Evolutionary conservation across 164 flowering plant species (phyloP), one percentile per base, ranked within the genome.

Genomic region (Aristolochia californica): DNA sequence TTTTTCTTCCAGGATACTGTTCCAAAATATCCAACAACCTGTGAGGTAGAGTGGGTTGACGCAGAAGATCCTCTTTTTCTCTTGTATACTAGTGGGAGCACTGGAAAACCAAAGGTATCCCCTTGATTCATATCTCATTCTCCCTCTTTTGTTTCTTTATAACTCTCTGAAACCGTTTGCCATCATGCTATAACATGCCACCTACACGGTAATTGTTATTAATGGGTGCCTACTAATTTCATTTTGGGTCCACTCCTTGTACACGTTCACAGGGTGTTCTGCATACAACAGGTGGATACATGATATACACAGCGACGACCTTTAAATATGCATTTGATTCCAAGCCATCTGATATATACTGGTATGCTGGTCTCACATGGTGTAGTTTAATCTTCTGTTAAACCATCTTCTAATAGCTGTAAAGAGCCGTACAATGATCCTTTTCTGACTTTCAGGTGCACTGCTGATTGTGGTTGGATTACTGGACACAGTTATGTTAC

Each of bases 401-500:
- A n/a, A 34, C 40, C 40, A 34, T 3, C 80, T n/a, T 70, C 95
- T 20, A 97, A 93, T 65, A 65, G 87, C 56, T 93, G 87, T 75
- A 89, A 97, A 97, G 90, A n/a, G 48, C 38, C 44, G n/a, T 62
- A 40, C 40, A 61, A 22, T 17, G 12, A 43, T 10, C 53, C n/a
- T 23, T 51, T 56, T 55, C 53, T 47, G 62, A 13, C 40, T 56
- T 10, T 62, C 70, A 89, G 97, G 97, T 89, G 97, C 57, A 87
- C 97, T 51, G 97, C 99, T 76, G 99, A 94, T 65, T 94, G 99
- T 78, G 99, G 99, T 66, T 94, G 99, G 99, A 94, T 94, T 68
- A 90, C 99, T 56, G 97, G 97, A 55, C 99, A 94, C 68, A 90
- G 97, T 72, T 94, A 87, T 74, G 93, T 94, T 54, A 83, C 99